These are phyloP conservation scores for Phytophthora tentaculata DNA, from an alignment of 352 stramenopile species.

Conservation along the genomic window DNA sequence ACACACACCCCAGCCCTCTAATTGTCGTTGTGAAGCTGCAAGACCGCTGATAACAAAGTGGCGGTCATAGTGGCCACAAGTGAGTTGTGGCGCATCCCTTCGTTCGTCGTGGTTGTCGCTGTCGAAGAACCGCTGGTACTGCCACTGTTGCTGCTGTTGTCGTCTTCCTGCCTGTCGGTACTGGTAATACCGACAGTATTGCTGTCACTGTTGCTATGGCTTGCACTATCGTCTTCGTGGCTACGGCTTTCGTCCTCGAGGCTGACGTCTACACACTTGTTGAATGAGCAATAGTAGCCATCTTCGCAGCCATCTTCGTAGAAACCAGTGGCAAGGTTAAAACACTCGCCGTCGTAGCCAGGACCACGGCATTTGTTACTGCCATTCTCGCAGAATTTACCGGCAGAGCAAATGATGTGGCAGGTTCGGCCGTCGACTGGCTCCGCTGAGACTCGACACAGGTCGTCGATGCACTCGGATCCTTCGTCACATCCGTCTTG, in stretches of 20 bases:
- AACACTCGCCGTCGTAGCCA: conserved; percentile 42
- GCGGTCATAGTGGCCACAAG: background rate
- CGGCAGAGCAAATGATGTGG: conserved; percentile 17
- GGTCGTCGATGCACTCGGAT: conserved; percentile 36
- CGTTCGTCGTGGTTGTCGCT: background rate
- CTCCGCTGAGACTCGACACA: conserved; percentile 31
- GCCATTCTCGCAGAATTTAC: conserved; percentile 34
- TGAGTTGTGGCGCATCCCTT: background rate
- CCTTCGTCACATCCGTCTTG: conserved; percentile 37
- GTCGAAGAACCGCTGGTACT: background rate
- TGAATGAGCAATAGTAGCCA: conserved; percentile 33
- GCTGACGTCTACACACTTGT: conserved; percentile 33
- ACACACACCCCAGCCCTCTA: background rate
- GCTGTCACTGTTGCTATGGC: background rate
- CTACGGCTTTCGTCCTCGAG: conserved; percentile 9
- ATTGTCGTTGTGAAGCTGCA: background rate
- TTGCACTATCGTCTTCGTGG: background rate
- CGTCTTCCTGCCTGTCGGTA: background rate
- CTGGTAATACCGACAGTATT: background rate
- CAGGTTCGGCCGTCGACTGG: conserved; percentile 17
- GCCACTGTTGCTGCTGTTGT: background rate
- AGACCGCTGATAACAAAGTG: background rate
- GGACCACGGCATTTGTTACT: conserved; percentile 24
- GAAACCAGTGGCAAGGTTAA: conserved; percentile 32
- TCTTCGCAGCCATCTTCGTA: conserved; percentile 34